These are phyloP conservation scores for Sporobolomyces roseus DNA, from an alignment of 768 basidiomycete species.

Conservation along the genomic window DNA sequence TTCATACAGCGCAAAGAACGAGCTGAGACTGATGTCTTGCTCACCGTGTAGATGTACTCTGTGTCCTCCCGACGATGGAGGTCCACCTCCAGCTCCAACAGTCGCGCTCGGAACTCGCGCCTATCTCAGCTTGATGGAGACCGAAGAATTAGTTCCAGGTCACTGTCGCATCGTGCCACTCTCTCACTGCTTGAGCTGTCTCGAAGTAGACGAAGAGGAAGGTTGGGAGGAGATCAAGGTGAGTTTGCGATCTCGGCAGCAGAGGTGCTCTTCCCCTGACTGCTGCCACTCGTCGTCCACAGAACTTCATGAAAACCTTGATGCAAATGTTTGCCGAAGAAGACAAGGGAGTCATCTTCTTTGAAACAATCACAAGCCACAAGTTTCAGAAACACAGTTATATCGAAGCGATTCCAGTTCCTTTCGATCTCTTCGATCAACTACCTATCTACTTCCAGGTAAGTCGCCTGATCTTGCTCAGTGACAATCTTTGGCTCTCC, in stretches of 20 bases:
- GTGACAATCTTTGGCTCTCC: background rate
- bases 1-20: no score
- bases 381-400: conserved; percentile 85
- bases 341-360: conserved; percentile 91
- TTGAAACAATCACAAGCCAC: conserved; percentile 82
- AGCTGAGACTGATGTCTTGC: background rate
- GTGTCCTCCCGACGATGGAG: conserved; percentile 72
- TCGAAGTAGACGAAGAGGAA: conserved; percentile 93
- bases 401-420: conserved; percentile 89
- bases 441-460: conserved; percentile 93
- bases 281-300: background rate
- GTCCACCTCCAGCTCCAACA: conserved; percentile 77
- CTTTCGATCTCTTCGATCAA: conserved; percentile 79
- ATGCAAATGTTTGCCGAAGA: conserved; percentile 92
- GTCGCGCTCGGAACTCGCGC: conserved; percentile 84
- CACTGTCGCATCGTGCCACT: conserved; percentile 95
- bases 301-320: conserved; percentile 84
- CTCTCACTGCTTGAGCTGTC: conserved; percentile 82
- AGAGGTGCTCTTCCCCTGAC: background rate
- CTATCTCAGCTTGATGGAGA: conserved; percentile 83
- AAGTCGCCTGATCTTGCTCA: conserved; percentile 28
- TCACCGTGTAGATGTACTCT: conserved; percentile 30
- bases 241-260: conserved; percentile 43
- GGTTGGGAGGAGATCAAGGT: conserved; percentile 91
- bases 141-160: conserved; percentile 82